Conservation (phyloP, 345 rosid genomes). For the Fremontodendron californicum region DNA sequence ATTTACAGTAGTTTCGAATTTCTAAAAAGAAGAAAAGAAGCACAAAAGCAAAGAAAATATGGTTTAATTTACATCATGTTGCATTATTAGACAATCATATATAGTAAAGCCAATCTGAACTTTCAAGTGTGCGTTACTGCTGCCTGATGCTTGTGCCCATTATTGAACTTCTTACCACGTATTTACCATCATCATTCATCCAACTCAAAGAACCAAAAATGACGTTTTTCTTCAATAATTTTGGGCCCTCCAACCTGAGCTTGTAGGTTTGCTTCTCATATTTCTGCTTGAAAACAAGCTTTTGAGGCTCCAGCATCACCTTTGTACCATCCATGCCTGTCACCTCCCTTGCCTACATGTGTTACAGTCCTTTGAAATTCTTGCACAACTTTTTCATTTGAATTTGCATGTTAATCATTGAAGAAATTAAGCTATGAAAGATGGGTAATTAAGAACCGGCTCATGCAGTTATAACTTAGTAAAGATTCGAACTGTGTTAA, state of each 20-base stretch:
- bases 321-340: conserved; percentile 28
- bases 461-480: conserved; percentile 32
- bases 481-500: conserved; percentile 15
- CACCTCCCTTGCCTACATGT: conserved; percentile 35
- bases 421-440: conserved; percentile 42
- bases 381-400: background rate
- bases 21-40: too few species aligned
- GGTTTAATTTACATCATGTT: background rate
- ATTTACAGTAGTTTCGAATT: too few species aligned
- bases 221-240: background rate
- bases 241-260: conserved; percentile 32
- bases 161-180: conserved; percentile 45
- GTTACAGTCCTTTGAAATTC: conserved; percentile 48
- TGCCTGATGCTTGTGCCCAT: conserved; percentile 25
- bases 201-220: conserved; percentile 36
- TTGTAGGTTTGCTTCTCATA: conserved; percentile 36
- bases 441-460: conserved; percentile 43
- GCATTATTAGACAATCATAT: background rate
- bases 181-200: conserved; percentile 31
- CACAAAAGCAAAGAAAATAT: too few species aligned
- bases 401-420: background rate
- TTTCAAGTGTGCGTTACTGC: background rate
- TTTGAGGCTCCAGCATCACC: conserved; percentile 30
- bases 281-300: conserved; percentile 35
- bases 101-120: background rate